Evolutionary conservation across 805 yeast species (phyloP).

Genomic region (Schizosaccharomyces japonicus): DNA sequence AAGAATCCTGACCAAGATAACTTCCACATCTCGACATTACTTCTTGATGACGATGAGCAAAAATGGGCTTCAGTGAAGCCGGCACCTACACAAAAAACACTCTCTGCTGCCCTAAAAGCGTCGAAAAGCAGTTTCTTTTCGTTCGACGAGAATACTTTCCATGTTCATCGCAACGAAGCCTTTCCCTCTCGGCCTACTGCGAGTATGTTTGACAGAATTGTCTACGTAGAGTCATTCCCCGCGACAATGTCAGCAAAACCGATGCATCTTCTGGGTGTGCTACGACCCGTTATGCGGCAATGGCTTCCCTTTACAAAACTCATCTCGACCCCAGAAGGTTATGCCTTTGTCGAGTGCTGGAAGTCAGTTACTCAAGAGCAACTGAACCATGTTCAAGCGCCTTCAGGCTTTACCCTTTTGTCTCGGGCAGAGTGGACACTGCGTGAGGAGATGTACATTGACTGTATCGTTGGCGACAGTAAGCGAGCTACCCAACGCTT

Average conservation of each 20-base stretch:
- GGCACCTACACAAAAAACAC: neutral
- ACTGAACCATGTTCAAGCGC: neutral
- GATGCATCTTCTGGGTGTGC: neutral
- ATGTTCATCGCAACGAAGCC: neutral
- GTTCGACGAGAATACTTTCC: neutral
- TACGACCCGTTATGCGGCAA: neutral
- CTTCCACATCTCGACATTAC: too few relatives aligned
- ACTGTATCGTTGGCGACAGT: neutral
- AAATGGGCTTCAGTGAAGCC: too few relatives aligned
- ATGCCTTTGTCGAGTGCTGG: neutral
- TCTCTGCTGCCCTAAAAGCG: neutral
- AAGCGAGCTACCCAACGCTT: neutral
- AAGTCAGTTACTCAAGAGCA: neutral
- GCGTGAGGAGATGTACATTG: neutral
- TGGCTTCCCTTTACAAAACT: neutral
- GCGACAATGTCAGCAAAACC: neutral
- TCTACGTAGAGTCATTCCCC: neutral
- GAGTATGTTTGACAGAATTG: neutral
- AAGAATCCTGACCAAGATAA: too few relatives aligned
- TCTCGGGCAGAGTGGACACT: neutral
- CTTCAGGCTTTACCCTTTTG: neutral
- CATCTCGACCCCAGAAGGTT: neutral
- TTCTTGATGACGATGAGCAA: too few relatives aligned
- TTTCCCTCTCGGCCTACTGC: neutral
- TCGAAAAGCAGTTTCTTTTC: neutral